A percentile compares a stretch with the other conserved stretches of the same genome.
Conservation (phyloP, 2,329 filamentous ascomycete genomes). For the Penicillium glabrum region DNA sequence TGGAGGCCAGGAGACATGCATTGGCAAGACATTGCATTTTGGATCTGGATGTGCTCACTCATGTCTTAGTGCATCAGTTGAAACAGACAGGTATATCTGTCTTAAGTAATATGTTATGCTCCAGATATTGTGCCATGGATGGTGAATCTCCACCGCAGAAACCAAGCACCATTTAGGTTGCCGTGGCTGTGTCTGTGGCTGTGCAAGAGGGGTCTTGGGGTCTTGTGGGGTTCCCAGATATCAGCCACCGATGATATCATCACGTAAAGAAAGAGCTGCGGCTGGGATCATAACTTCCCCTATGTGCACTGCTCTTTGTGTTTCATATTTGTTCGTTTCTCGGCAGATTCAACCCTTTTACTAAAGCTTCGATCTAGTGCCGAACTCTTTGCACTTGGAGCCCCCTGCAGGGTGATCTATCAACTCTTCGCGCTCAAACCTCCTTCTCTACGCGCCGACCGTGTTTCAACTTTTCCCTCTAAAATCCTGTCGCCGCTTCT, state of each 20-base stretch:
- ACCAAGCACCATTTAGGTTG: neutral
- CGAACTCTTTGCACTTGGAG: constrained; percentile 4
- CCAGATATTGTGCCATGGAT: neutral
- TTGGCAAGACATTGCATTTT: neutral
- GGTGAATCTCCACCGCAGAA: neutral
- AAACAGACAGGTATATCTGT: no score
- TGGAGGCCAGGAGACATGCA: neutral
- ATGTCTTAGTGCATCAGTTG: no score
- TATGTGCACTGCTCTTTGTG: neutral
- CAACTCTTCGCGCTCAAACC: constrained; percentile 10
- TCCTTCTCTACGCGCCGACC: constrained; percentile 17
- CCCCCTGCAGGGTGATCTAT: constrained; percentile 15
- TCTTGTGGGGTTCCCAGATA: constrained; percentile 9
- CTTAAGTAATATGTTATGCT: no score
- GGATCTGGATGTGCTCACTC: neutral
- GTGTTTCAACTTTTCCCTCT: constrained; percentile 9
- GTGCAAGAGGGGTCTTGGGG: neutral
- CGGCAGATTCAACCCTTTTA: neutral
- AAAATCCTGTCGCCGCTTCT: neutral
- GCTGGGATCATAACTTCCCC: neutral
- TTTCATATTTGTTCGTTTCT: neutral
- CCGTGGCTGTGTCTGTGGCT: neutral
- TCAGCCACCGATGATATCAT: constrained; percentile 25
- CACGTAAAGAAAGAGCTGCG: constrained; percentile 2
- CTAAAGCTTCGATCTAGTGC: neutral